phyloP scores from a whole-genome alignment of 176 grass and related monocot genomes.

The Bolboschoenus planiculmis region DNA sequence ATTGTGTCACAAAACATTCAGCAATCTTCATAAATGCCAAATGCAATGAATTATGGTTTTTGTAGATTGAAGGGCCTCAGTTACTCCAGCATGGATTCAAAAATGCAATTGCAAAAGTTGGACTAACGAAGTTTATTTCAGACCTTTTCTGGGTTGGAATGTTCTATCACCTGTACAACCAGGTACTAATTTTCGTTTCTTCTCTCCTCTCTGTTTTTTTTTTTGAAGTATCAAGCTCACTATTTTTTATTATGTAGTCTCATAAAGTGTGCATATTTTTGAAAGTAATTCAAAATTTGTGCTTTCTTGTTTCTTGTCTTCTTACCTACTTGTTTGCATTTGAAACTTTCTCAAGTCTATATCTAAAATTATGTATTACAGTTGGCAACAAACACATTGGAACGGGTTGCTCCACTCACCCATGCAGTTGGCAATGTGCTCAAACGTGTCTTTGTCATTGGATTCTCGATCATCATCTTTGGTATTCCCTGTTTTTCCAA shows the following conservation, averaged over 20 bases:
- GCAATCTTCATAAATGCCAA: background rate
- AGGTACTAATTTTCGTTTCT: conserved; percentile 39
- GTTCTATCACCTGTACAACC: conserved; percentile 99
- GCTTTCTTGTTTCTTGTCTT: background rate
- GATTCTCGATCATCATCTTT: conserved; percentile 79
- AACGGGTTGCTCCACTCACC: conserved; percentile 89
- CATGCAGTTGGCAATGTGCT: conserved; percentile 98
- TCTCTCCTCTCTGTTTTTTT: background rate
- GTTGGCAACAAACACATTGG: conserved; percentile 95
- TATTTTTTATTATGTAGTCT: background rate
- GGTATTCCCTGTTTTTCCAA: conserved; percentile 35
- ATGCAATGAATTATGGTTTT: background rate
- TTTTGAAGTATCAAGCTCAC: background rate
- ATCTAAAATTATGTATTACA: conserved; percentile 32
- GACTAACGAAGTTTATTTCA: conserved; percentile 57
- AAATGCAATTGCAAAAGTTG: conserved; percentile 85
- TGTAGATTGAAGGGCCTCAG: conserved; percentile 83
- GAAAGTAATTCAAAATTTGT: background rate
- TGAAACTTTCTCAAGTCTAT: background rate
- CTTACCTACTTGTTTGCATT: background rate
- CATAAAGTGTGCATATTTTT: background rate
- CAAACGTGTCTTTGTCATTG: conserved; percentile 98
- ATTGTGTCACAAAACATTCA: background rate
- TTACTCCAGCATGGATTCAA: conserved; percentile 72
- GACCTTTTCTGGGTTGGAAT: conserved; percentile 92